Base-by-base conservation (phyloP, 805 yeast genomes). In the Maudiozyma serrabonitensis region DNA sequence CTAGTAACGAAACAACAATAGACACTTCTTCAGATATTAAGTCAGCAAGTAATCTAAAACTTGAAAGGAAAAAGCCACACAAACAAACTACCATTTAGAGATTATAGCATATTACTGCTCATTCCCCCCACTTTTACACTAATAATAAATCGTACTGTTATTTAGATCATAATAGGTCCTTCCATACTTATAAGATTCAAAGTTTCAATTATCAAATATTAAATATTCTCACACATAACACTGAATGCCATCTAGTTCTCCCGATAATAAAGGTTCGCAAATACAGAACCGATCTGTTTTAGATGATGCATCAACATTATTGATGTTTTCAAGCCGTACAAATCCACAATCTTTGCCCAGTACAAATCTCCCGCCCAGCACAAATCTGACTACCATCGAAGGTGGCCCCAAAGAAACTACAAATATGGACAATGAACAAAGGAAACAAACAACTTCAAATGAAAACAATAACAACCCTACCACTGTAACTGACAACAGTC, bases 281-380 rank as follows among this genome's bases (percentile, higher is more conserved):
- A 28, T 23, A 16, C 45, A 51, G 35, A 61, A 59, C 23, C 56
- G 54, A 23, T 66, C 74, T 2, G 52, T 70, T 6, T 64, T 79
- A 11, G 81, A 79, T 54, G 84, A 80, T 66, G 84, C 85, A 1
- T 77, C 82, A 16, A 77, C 83, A 21, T 65, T 80, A 44, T 67
- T 80, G 48, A 75, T 79, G 82, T 78, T 80, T 59, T 81, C 82
- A 23, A 78, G 73, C 55, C 74, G 73, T 16, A 80, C 76, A 3
- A 23, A 19, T 21, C 26, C 45, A 16, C 41, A 41, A 41, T 32
- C 23, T 1, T 9, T 41, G 23, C 39, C 45, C 2, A 15, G n/a
- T 5, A 6, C 31, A 23, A 23, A 43, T 18, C 16, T 32, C 26
- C 37, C 40, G 32, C 42, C 39, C 15, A n/a, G 13, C 3, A 37